These are phyloP conservation scores for Fraxinus sp. DNA, from an alignment of 305 asterid genomes.

Conservation along the genomic window DNA sequence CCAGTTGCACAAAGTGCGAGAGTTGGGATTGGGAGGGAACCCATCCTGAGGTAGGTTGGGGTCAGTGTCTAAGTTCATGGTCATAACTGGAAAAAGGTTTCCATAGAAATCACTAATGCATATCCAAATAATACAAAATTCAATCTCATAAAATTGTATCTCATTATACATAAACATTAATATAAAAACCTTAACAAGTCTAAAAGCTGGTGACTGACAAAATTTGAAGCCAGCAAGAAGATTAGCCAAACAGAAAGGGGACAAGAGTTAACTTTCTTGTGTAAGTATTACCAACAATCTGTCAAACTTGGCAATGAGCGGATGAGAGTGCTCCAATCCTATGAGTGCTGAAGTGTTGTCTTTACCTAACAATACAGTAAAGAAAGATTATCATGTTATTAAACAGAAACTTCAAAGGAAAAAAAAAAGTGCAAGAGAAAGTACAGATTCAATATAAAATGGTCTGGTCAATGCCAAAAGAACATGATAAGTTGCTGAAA, in stretches of 20 bases:
- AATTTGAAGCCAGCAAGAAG: slow-evolving; percentile 9
- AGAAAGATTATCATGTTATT: slow-evolving; percentile 23
- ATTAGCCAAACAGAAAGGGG: slow-evolving; percentile 11
- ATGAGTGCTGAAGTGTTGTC: slow-evolving; percentile 45
- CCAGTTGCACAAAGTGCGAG: background rate
- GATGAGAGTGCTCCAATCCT: slow-evolving; percentile 54
- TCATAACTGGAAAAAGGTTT: slow-evolving; percentile 15
- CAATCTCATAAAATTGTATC: slow-evolving; percentile 15
- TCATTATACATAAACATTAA: background rate
- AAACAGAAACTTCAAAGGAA: slow-evolving; percentile 3
- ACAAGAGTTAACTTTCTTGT: slow-evolving; percentile 18
- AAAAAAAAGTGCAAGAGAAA: background rate
- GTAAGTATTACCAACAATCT: slow-evolving; percentile 71
- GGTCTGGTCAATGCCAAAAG: slow-evolving; percentile 4
- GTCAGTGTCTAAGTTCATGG: slow-evolving; percentile 8
- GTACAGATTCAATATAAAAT: slow-evolving; percentile 15
- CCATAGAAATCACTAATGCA: slow-evolving; percentile 1
- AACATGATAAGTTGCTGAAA: slow-evolving; percentile 20
- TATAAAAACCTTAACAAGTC: background rate
- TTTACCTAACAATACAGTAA: slow-evolving; percentile 37
- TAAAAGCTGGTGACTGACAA: background rate
- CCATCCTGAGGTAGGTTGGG: background rate
- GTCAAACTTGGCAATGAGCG: slow-evolving; percentile 63
- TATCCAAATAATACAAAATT: background rate
- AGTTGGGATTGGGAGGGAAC: background rate